Conservation (phyloP, 192 early-diverging fungal genomes). For the Coemansia sp. region DNA sequence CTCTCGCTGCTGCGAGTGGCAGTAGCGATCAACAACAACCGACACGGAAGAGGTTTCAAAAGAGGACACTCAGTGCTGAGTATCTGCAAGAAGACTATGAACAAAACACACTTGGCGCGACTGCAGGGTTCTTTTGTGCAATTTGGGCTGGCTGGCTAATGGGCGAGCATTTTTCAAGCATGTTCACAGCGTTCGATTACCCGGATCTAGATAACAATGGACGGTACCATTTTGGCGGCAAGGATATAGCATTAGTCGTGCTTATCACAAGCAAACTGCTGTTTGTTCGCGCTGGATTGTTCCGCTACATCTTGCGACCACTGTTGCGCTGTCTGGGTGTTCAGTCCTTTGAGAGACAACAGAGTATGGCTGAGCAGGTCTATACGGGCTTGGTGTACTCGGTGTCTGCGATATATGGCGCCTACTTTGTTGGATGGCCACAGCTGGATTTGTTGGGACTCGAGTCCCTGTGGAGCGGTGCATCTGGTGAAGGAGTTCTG, state of each 20-base stretch:
- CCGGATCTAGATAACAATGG: slow-evolving; percentile 8
- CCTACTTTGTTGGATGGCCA: slow-evolving; percentile 12
- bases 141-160: slow-evolving; percentile 37
- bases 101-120: slow-evolving; percentile 28
- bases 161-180: slow-evolving; percentile 26
- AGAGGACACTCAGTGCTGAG: slow-evolving; percentile 19
- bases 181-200: slow-evolving; percentile 20
- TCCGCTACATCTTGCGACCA: slow-evolving; percentile 34
- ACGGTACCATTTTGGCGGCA: slow-evolving; percentile 21
- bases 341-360: slow-evolving; percentile 13
- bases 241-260: slow-evolving; percentile 22
- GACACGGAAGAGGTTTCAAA: slow-evolving; percentile 18
- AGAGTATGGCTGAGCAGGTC: not conserved
- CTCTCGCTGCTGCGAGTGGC: not conserved
- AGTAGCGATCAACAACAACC: not conserved
- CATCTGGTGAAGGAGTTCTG: not conserved
- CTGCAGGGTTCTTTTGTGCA: slow-evolving; percentile 48
- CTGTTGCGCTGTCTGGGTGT: not conserved
- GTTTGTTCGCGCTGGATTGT: slow-evolving; percentile 26
- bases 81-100: slow-evolving; percentile 36
- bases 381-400: not conserved
- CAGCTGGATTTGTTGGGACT: not conserved
- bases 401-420: not conserved
- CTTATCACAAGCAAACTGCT: slow-evolving; percentile 26
- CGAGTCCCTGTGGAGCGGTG: not conserved